These are phyloP conservation scores for Discostella stelligeroides DNA, from an alignment of 108 stramenopile species.

Conservation along the genomic window DNA sequence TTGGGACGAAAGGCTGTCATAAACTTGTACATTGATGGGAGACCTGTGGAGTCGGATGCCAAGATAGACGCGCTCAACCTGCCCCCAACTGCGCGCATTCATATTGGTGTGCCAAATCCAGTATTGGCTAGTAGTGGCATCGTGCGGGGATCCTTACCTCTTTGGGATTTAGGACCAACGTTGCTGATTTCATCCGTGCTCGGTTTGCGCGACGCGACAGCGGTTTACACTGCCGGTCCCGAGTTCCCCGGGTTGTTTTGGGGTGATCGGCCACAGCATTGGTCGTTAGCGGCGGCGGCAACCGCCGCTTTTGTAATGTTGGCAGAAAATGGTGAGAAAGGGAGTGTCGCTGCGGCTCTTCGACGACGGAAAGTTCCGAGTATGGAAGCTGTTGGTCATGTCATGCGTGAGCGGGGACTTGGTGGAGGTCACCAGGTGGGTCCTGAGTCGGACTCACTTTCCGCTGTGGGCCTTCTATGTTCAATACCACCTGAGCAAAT, in stretches of 20 bases:
- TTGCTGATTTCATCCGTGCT: slow-evolving; percentile 73
- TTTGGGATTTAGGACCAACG: slow-evolving; percentile 82
- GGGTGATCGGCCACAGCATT: slow-evolving; percentile 88
- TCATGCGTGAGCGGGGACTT: slow-evolving; percentile 65
- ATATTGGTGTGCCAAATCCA: slow-evolving; percentile 83
- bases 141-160: slow-evolving; percentile 69
- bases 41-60: slow-evolving; percentile 76
- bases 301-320: slow-evolving; percentile 79
- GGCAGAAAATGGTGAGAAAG: slow-evolving; percentile 81
- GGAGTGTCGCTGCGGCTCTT: slow-evolving; percentile 81
- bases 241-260: slow-evolving; percentile 85
- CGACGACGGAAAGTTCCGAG: slow-evolving; percentile 73
- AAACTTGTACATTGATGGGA: slow-evolving; percentile 76
- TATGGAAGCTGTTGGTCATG: slow-evolving; percentile 80
- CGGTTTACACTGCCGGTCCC: slow-evolving; percentile 80
- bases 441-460: slow-evolving; percentile 76
- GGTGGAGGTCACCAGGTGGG: slow-evolving; percentile 41
- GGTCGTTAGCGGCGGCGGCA: slow-evolving; percentile 82
- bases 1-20: slow-evolving; percentile 75
- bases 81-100: slow-evolving; percentile 72
- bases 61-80: slow-evolving; percentile 80
- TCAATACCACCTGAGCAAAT: slow-evolving; percentile 69
- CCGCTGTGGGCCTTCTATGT: slow-evolving; percentile 75
- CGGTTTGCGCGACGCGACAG: slow-evolving; percentile 74
- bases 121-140: slow-evolving; percentile 74